Percentiles rank a stretch among this genome's conserved stretches.
These are phyloP conservation scores for Acanthamoeba culbertsoni DNA, from an alignment of 208 protist species.

Conservation along the genomic window DNA sequence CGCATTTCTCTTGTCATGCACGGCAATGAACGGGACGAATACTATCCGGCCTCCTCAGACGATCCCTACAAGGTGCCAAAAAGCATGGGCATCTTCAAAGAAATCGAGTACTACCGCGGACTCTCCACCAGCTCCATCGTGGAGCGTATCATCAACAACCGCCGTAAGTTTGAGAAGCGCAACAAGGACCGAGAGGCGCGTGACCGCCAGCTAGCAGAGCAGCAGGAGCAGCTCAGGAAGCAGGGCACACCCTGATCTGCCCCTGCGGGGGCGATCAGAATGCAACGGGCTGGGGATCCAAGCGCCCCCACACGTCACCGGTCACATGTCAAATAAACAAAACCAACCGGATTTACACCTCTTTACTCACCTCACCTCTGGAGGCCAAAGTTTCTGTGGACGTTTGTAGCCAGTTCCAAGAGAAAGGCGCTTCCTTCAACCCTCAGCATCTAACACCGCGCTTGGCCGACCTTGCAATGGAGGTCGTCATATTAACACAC, in stretches of 20 bases:
- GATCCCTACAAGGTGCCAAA: conserved; percentile 82
- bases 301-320: too few species aligned
- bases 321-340: too few species aligned
- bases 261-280: too few species aligned
- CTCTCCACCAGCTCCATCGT: conserved; percentile 74
- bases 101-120: conserved; percentile 66
- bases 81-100: conserved; percentile 85
- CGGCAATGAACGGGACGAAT: conserved; percentile 79
- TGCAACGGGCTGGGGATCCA: too few species aligned
- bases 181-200: conserved; percentile 6
- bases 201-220: neutral
- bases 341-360: too few species aligned
- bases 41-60: neutral
- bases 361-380: too few species aligned
- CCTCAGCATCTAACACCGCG: too few species aligned
- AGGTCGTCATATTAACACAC: too few species aligned
- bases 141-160: conserved; percentile 75
- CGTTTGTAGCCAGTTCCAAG: too few species aligned
- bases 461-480: too few species aligned
- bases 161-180: conserved; percentile 28
- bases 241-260: neutral
- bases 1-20: conserved; percentile 86
- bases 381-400: too few species aligned
- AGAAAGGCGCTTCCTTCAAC: too few species aligned
- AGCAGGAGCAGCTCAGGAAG: neutral